Evolutionary conservation across 2,329 filamentous ascomycete species (phyloP).

Genomic region (Diaporthe aspalathi): DNA sequence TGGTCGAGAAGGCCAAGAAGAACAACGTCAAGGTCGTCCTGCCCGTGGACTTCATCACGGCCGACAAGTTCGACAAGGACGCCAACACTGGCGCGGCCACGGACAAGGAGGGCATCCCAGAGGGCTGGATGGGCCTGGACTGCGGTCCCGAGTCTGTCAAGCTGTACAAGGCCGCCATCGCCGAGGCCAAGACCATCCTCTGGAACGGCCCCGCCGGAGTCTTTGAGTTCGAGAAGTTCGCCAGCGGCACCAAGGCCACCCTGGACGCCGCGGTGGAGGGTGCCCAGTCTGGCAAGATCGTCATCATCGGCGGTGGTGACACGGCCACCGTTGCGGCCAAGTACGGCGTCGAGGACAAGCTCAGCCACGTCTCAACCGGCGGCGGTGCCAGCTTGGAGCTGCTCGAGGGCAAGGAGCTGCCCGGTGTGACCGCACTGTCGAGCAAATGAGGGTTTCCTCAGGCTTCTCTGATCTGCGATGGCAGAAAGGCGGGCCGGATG

Average conservation of each 20-base stretch:
- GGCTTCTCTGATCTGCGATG: conserved; percentile 42
- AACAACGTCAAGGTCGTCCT: conserved; percentile 96
- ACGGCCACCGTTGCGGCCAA: conserved; percentile 98
- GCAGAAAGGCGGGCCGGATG: conserved; percentile 45
- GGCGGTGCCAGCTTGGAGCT: conserved; percentile 96
- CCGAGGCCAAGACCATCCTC: conserved; percentile 92
- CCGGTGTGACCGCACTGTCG: conserved; percentile 92
- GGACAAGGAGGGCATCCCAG: conserved; percentile 89
- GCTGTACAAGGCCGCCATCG: conserved; percentile 89
- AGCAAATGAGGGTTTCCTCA: conserved; percentile 65
- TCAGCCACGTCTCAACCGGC: conserved; percentile 97
- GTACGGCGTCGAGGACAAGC: conserved; percentile 94
- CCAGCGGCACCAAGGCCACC: conserved; percentile 89
- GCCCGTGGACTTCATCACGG: conserved; percentile 94
- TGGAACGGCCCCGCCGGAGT: conserved; percentile 99
- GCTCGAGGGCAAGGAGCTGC: conserved; percentile 97
- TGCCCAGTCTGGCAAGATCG: conserved; percentile 86
- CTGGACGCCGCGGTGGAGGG: conserved; percentile 89
- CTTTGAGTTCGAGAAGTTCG: conserved; percentile 97
- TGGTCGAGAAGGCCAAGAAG: conserved; percentile 96
- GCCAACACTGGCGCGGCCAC: conserved; percentile 85
- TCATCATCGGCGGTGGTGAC: conserved; percentile 98
- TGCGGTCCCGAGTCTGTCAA: conserved; percentile 89
- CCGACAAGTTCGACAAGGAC: conserved; percentile 91
- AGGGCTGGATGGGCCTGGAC: conserved; percentile 98